These are phyloP conservation scores for Boechera retrofracta DNA, from an alignment of 345 rosid species.

Conservation along the genomic window DNA sequence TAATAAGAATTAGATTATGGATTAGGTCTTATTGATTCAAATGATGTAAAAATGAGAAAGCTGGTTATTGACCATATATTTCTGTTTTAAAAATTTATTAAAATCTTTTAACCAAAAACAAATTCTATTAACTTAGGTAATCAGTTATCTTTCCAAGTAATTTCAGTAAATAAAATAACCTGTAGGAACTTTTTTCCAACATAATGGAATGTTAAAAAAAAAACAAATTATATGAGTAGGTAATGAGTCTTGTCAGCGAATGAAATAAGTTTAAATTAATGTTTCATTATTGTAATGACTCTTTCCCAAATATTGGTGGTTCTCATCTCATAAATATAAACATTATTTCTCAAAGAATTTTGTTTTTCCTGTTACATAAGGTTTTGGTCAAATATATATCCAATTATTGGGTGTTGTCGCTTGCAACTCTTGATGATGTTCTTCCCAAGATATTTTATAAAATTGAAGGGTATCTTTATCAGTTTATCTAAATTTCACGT, in stretches of 20 bases:
- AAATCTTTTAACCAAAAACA: no score
- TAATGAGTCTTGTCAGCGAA: slow-evolving; percentile 11
- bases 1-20: no score
- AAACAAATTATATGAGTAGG: slow-evolving; percentile 1
- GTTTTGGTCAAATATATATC: slow-evolving; percentile 31
- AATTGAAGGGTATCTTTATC: slow-evolving; percentile 30
- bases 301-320: slow-evolving; percentile 22
- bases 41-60: no score
- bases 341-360: slow-evolving; percentile 19
- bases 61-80: no score
- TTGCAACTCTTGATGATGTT: slow-evolving; percentile 32
- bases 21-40: no score
- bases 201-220: not conserved
- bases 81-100: no score
- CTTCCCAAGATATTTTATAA: slow-evolving; percentile 9
- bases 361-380: not conserved
- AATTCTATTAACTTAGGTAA: no score
- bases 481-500: not conserved
- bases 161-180: not conserved
- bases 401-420: slow-evolving; percentile 35
- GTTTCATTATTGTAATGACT: not conserved
- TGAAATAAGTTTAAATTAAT: not conserved
- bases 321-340: not conserved
- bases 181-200: not conserved
- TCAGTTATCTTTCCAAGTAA: not conserved